Base-by-base conservation (phyloP, 768 basidiomycete genomes). In the Chiua virens region DNA sequence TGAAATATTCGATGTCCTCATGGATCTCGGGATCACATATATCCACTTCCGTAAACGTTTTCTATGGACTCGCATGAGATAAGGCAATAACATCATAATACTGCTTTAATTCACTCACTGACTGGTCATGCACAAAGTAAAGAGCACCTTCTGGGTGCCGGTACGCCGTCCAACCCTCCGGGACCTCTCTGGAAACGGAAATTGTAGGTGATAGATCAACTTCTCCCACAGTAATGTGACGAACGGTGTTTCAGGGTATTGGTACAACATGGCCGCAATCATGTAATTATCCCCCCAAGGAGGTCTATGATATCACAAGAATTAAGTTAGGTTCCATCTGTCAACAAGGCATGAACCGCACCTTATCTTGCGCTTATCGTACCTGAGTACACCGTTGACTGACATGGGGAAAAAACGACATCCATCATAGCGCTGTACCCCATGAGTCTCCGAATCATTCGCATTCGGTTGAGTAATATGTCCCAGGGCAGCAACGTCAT, bases 61-160 rank as follows among this genome's bases (percentile, higher is more conserved):
- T 74, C 79, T 82, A 52, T 70, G 73, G 46, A 37, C 35, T 20
- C 15, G 17, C 18, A 30, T 65, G 20, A 49, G 37, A 41, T 40
- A 37, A 3, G 21, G 38, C 32, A 8, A 41, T 15, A 41, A 46
- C n/a, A n/a, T n/a, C n/a, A 27, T 8, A 18, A 38, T 28, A 15
- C 11, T 7, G 2, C 34, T 17, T 17, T 17, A 5, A 30, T 34
- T 11, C 37, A 57, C 72, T 10, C 40, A 82, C 83, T 66, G 74
- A 75, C 5, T 68, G 54, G 42, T 50, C 18, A 49, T 83, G 71
- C 55, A 74, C 75, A 50, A 80, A 87, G 58, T 85, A 87, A 17
- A 78, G 72, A n/a, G 73, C 76, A 7, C 85, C 85, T 63, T 87
- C 85, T 1, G 85, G 83, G 55, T 86, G 85, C 3, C 71, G 64